These are phyloP conservation scores for Fagopyrum tataricum DNA, from an alignment of 148 eudicot genomes.

Conservation along the genomic window DNA sequence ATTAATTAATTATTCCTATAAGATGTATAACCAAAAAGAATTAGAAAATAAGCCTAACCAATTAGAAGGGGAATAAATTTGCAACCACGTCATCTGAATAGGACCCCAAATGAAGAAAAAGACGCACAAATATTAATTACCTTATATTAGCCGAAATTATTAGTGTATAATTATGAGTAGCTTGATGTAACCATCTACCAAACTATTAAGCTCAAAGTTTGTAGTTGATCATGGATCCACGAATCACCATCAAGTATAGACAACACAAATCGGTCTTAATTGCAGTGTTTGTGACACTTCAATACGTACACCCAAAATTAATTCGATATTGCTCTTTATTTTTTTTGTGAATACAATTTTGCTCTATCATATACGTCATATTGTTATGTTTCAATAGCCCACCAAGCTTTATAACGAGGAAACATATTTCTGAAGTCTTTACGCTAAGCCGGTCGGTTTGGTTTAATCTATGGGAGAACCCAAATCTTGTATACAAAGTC, in stretches of 20 bases:
- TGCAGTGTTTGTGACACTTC: not conserved
- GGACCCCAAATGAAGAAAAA: constrained; percentile 4
- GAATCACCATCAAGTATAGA: too few species aligned
- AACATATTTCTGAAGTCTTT: too few species aligned
- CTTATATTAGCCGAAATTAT: constrained; percentile 4
- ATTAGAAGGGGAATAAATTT: not conserved
- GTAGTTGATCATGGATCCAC: too few species aligned
- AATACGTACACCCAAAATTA: not conserved
- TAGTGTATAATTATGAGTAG: not conserved
- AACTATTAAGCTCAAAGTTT: not conserved
- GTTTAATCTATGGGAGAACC: too few species aligned
- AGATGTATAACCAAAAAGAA: not conserved
- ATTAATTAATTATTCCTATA: not conserved
- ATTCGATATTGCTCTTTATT: too few species aligned
- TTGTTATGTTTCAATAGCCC: not conserved
- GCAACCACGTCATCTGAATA: not conserved
- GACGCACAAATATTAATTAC: not conserved
- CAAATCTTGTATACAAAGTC: too few species aligned
- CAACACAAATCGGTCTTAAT: not conserved
- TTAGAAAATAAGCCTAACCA: not conserved
- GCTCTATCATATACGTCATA: too few species aligned
- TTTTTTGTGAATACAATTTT: too few species aligned
- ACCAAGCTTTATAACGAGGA: too few species aligned
- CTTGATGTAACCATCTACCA: constrained; percentile 1
- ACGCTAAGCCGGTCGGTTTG: too few species aligned